Percentiles rank a stretch among this genome's conserved stretches.
These are phyloP conservation scores for Acer negundo DNA, from an alignment of 345 rosid species.

Conservation along the genomic window DNA sequence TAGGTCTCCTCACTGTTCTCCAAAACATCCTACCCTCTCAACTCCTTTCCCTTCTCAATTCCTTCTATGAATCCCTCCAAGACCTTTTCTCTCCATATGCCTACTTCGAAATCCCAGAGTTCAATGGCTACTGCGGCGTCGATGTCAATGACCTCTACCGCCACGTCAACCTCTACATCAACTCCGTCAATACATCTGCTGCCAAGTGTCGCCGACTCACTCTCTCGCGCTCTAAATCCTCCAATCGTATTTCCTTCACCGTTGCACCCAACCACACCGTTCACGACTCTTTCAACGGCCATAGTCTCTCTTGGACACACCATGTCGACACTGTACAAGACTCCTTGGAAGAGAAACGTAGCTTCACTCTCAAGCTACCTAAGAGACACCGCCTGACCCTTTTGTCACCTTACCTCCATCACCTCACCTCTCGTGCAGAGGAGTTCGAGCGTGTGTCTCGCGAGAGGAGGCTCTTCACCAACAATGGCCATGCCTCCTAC, in stretches of 20 bases:
- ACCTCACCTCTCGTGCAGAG: constrained; percentile 38
- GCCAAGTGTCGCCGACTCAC: constrained; percentile 42
- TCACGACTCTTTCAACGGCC: constrained; percentile 36
- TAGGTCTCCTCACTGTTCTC: constrained; percentile 54
- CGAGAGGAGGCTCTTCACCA: constrained; percentile 42
- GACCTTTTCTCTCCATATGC: constrained; percentile 39
- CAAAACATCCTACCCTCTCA: constrained; percentile 54
- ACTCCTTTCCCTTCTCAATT: constrained; percentile 41
- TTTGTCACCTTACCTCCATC: constrained; percentile 37
- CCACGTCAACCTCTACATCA: constrained; percentile 45
- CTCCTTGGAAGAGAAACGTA: constrained; percentile 46
- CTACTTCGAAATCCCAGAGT: constrained; percentile 51
- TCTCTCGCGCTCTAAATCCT: constrained; percentile 47
- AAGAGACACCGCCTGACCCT: constrained; percentile 34
- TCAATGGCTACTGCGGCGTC: constrained; percentile 57
- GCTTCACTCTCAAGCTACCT: constrained; percentile 48
- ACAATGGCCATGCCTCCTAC: constrained; percentile 46
- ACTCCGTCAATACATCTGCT: constrained; percentile 37
- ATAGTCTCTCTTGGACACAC: constrained; percentile 44
- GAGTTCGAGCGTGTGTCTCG: constrained; percentile 50
- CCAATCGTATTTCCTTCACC: constrained; percentile 41
- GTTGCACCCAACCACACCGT: constrained; percentile 49
- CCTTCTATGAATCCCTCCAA: constrained; percentile 43
- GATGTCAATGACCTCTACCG: constrained; percentile 57
- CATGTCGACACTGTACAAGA: constrained; percentile 53